Evolutionary conservation across 129 eudicot species (phyloP).

Genomic region (Cynara cardunculus): DNA sequence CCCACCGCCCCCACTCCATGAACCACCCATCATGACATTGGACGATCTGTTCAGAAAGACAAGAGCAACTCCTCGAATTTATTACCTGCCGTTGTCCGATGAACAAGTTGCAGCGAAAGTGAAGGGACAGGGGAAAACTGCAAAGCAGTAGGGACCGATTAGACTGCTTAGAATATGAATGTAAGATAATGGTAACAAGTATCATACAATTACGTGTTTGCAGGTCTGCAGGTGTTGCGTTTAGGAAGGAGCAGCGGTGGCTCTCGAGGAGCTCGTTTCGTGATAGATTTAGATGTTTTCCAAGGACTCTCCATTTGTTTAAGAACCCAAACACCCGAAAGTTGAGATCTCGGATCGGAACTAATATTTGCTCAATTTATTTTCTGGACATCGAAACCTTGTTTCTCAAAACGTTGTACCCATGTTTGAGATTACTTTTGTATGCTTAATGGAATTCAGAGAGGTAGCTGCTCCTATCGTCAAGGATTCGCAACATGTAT

Average conservation of each 20-base stretch:
- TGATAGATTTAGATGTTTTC: constrained; percentile 30
- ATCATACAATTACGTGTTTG: constrained; percentile 70
- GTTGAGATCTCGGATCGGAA: not conserved
- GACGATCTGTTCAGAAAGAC: constrained; percentile 94
- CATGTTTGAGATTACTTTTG: not conserved
- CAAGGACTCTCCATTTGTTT: constrained; percentile 15
- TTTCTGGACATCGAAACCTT: not conserved
- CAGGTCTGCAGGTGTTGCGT: constrained; percentile 79
- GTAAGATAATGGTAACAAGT: constrained; percentile 55
- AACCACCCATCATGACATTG: constrained; percentile 77
- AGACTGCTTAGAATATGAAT: constrained; percentile 32
- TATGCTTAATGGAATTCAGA: not conserved
- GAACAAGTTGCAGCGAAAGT: constrained; percentile 71
- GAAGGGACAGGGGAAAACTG: constrained; percentile 46
- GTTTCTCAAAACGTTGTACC: constrained; percentile 3
- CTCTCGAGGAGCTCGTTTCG: constrained; percentile 42
- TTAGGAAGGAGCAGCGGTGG: constrained; percentile 45
- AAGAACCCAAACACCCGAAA: constrained; percentile 21
- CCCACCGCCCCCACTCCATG: constrained; percentile 59
- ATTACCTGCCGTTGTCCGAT: constrained; percentile 85
- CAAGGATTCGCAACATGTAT: not conserved
- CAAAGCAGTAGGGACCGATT: constrained; percentile 45
- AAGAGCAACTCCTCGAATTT: constrained; percentile 86
- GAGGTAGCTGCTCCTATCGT: not conserved
- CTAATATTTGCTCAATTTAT: not conserved